Conservation (phyloP, 495 filamentous ascomycete species). For the Xylaria venustula region DNA sequence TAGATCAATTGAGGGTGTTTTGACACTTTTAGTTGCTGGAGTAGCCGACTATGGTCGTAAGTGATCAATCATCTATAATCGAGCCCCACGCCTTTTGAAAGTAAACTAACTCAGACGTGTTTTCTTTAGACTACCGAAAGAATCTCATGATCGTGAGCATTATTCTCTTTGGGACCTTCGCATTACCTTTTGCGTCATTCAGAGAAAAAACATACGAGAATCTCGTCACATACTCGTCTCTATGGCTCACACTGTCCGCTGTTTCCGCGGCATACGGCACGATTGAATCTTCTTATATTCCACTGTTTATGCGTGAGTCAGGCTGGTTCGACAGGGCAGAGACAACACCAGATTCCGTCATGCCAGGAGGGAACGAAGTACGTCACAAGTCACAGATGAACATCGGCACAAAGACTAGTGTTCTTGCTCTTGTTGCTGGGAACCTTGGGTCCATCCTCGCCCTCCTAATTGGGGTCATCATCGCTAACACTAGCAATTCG, state of each 20-base stretch:
- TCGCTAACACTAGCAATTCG: slow-evolving; percentile 21
- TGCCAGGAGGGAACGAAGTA: not conserved
- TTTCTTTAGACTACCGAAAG: slow-evolving; percentile 21
- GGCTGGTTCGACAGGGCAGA: slow-evolving; percentile 17
- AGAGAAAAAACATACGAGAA: slow-evolving; percentile 12
- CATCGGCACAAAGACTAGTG: slow-evolving; percentile 19
- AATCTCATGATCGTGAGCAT: slow-evolving; percentile 25
- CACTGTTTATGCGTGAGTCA: slow-evolving; percentile 24
- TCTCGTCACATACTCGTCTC: slow-evolving; percentile 16
- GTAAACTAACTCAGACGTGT: not conserved
- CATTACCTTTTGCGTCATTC: slow-evolving; percentile 22
- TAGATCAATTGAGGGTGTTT: slow-evolving; percentile 19
- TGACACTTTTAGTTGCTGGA: slow-evolving; percentile 20
- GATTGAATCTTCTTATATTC: slow-evolving; percentile 26
- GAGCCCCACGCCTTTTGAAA: not conserved
- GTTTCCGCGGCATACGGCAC: slow-evolving; percentile 22
- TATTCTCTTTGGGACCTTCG: slow-evolving; percentile 23
- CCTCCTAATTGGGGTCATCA: slow-evolving; percentile 24
- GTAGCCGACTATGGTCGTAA: slow-evolving; percentile 24
- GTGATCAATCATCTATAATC: not conserved
- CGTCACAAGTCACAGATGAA: slow-evolving; percentile 15
- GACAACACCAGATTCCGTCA: not conserved
- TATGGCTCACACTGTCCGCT: slow-evolving; percentile 16
- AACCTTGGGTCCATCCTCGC: slow-evolving; percentile 21
- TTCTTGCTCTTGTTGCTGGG: slow-evolving; percentile 21